Evolutionary conservation across 2,329 filamentous ascomycete genomes (phyloP), one percentile per base, ranked within the genome.

Genomic region (Phialophora macrospora): DNA sequence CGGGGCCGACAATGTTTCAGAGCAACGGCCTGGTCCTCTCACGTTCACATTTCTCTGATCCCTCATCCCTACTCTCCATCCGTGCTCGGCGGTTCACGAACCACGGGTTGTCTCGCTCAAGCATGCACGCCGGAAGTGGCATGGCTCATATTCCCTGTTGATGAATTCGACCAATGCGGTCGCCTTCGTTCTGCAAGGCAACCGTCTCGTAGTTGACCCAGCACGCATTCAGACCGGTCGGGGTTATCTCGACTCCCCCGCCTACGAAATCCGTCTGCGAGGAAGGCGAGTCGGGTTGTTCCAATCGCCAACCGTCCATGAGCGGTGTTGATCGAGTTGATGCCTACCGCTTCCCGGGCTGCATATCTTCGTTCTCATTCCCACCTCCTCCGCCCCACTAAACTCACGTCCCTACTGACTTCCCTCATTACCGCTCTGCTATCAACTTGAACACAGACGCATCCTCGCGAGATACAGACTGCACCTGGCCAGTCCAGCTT

Each of bases 401-500:
- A 24, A 54, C 51, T 28, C 59, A 60, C 58, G 51, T 44, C 60
- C 46, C 17, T 60, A 26, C 26, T 60, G 24, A 55, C 24, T 20
- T 20, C 11, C 28, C 4, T 34, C 26, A 26, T 4, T 20, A 17
- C 11, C 17, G 28, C 51, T n/a, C 26, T 2, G 24, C 28, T 32
- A 24, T 55, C 14, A 34, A 32, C 12, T 30, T n/a, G 24, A 30
- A 30, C 24, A 55, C 52, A 17, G 14, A 68, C 66, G 60, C 60
- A 65, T 60, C 57, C 66, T 32, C 65, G 67, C 62, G 62, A 60
- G 52, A 57, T 46, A 41, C 62, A 64, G 48, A 63, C 62, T 28
- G 55, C 56, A 30, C 55, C 60, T 60, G 67, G 60, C 61, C 67
- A 65, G 62, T 69, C 65, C 62, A 65, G 60, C 60, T 48, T 60